phyloP scores from a whole-genome alignment of 768 basidiomycete species.

The Russula virescens region DNA sequence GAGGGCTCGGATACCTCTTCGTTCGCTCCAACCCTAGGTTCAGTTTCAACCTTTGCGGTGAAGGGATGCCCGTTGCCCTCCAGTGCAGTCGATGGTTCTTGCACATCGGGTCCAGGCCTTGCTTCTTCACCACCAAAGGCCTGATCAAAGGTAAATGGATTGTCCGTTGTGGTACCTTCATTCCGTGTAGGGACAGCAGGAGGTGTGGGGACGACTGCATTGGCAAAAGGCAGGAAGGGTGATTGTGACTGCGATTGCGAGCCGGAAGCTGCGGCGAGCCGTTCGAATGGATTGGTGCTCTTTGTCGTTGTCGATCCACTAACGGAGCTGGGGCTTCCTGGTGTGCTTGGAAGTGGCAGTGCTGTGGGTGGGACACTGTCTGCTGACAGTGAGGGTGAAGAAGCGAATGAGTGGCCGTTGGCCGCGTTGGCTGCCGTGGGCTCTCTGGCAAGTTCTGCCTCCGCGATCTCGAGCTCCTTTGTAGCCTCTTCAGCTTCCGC shows the following conservation, averaged over 20 bases:
- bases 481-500: constrained; percentile 46
- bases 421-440: constrained; percentile 25
- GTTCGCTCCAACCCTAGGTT: background rate
- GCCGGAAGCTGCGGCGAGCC: constrained; percentile 42
- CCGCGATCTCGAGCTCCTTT: constrained; percentile 51
- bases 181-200: constrained; percentile 9
- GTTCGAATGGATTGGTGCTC: constrained; percentile 91
- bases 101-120: constrained; percentile 8
- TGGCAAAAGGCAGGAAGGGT: constrained; percentile 51
- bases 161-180: constrained; percentile 28
- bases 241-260: constrained; percentile 47
- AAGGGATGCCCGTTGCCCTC: background rate
- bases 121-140: constrained; percentile 25
- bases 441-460: constrained; percentile 43
- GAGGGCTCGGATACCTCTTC: constrained; percentile 30
- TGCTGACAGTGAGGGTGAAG: constrained; percentile 34
- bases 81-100: background rate
- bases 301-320: constrained; percentile 44
- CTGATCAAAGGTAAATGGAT: constrained; percentile 50
- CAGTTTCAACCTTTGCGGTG: constrained; percentile 1
- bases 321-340: constrained; percentile 44
- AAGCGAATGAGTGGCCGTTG: constrained; percentile 27
- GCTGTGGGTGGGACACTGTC: constrained; percentile 54
- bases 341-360: constrained; percentile 69
- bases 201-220: constrained; percentile 31